These are phyloP conservation scores for Glaciozyma martinii DNA, from an alignment of 768 basidiomycete species.

Conservation along the genomic window DNA sequence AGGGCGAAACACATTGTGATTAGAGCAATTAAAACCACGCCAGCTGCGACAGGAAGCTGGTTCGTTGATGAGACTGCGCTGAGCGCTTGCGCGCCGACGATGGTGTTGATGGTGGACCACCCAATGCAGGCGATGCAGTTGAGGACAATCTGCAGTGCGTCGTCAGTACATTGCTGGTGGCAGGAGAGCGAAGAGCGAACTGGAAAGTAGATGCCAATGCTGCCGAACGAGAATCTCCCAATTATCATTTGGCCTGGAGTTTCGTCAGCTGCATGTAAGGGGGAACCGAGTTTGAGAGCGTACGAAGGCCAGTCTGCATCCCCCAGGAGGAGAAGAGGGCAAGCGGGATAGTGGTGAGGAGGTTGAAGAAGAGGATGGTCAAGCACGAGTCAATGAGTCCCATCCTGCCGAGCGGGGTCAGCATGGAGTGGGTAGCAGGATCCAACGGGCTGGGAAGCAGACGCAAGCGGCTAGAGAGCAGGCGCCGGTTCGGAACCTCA, in stretches of 20 bases:
- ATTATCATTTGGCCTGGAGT: slow-evolving; percentile 10
- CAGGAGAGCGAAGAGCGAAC: too few relatives aligned
- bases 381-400: too few relatives aligned
- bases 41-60: slow-evolving; percentile 42
- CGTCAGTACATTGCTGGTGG: too few relatives aligned
- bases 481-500: too few relatives aligned
- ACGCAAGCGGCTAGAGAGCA: too few relatives aligned
- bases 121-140: slow-evolving; percentile 40
- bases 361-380: slow-evolving; percentile 45
- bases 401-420: too few relatives aligned
- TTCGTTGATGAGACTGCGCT: slow-evolving; percentile 31
- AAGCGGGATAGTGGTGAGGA: slow-evolving; percentile 36
- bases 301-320: slow-evolving; percentile 42
- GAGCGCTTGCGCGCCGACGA: slow-evolving; percentile 36
- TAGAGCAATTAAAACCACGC: slow-evolving; percentile 46
- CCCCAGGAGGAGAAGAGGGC: slow-evolving; percentile 43
- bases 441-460: too few relatives aligned
- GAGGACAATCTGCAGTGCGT: slow-evolving; percentile 33
- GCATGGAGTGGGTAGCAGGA: too few relatives aligned
- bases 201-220: slow-evolving; percentile 32
- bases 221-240: slow-evolving; percentile 44
- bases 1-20: slow-evolving; percentile 41
- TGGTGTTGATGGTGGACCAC: slow-evolving; percentile 38
- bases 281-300: too few relatives aligned
- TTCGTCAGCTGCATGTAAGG: too few relatives aligned